Evolutionary conservation across 2,329 filamentous ascomycete genomes (phyloP).

Genomic region (Capronia coronata): DNA sequence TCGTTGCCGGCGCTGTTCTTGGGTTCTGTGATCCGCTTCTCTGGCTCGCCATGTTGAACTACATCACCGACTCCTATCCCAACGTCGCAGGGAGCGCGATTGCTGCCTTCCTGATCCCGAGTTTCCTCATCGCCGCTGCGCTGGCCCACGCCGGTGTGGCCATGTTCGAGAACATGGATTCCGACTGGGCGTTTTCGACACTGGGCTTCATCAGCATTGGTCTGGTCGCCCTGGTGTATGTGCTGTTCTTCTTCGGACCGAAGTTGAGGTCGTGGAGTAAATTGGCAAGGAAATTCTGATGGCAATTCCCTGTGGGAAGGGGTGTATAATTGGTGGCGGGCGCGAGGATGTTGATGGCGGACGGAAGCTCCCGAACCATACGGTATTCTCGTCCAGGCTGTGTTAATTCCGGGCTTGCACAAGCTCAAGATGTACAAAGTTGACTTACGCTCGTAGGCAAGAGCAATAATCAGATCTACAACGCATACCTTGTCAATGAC

Average conservation of each 20-base stretch:
- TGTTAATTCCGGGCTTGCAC: too few species aligned
- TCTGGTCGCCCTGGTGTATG: constrained; percentile 38
- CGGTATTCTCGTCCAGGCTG: too few species aligned
- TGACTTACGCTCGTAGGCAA: too few species aligned
- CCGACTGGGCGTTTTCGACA: constrained; percentile 40
- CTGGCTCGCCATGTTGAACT: constrained; percentile 42
- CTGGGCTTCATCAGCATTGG: constrained; percentile 39
- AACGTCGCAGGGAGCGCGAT: constrained; percentile 40
- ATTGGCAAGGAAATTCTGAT: constrained; percentile 29
- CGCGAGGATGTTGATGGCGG: too few species aligned
- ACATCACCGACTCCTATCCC: constrained; percentile 41
- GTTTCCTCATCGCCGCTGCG: constrained; percentile 39
- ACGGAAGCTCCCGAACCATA: too few species aligned
- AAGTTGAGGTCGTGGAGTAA: constrained; percentile 33
- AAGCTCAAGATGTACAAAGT: too few species aligned
- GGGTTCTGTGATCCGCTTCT: constrained; percentile 41
- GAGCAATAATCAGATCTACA: too few species aligned
- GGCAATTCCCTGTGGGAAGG: not conserved
- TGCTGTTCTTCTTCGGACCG: constrained; percentile 39
- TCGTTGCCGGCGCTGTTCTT: constrained; percentile 37
- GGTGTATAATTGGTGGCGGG: too few species aligned
- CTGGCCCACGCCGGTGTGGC: constrained; percentile 38
- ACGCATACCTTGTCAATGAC: too few species aligned
- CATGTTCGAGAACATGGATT: constrained; percentile 36
- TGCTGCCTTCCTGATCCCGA: constrained; percentile 41